phyloP scores from a whole-genome alignment of 2,329 filamentous ascomycete species.

The Botrytis aclada region DNA sequence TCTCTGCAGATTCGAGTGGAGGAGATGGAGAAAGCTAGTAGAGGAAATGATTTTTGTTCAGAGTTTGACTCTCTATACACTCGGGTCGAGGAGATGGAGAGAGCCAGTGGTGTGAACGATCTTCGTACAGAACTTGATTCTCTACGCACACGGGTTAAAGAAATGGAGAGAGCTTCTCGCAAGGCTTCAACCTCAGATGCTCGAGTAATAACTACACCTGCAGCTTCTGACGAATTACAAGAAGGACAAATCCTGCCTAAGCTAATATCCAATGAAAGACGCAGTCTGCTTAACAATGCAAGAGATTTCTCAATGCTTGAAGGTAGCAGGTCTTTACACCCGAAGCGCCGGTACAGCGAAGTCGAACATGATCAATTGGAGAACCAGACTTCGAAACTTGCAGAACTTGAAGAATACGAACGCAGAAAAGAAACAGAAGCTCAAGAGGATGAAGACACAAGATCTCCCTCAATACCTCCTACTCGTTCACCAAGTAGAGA shows the following conservation, averaged over 20 bases:
- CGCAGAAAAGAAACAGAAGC: background rate
- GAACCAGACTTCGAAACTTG: background rate
- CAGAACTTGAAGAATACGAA: background rate
- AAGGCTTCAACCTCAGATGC: background rate
- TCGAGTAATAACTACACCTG: background rate
- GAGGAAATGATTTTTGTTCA: too few species aligned
- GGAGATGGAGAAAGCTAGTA: too few species aligned
- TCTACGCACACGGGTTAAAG: slow-evolving; percentile 1
- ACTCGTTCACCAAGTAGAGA: background rate
- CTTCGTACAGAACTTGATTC: slow-evolving; percentile 14
- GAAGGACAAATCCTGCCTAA: background rate
- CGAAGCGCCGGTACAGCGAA: background rate
- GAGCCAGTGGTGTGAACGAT: slow-evolving; percentile 31
- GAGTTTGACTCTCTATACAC: too few species aligned
- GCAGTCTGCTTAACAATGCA: background rate
- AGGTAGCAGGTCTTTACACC: background rate
- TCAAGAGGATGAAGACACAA: background rate
- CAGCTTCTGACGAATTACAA: background rate
- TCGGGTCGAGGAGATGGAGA: slow-evolving; percentile 16
- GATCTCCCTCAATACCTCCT: background rate
- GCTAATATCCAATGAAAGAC: background rate
- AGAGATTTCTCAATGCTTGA: background rate
- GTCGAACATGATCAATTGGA: background rate
- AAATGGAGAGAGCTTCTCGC: background rate
- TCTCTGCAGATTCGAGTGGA: too few species aligned